phyloP scores from a whole-genome alignment of 768 basidiomycete genomes.

The Lactifluus piperatus region DNA sequence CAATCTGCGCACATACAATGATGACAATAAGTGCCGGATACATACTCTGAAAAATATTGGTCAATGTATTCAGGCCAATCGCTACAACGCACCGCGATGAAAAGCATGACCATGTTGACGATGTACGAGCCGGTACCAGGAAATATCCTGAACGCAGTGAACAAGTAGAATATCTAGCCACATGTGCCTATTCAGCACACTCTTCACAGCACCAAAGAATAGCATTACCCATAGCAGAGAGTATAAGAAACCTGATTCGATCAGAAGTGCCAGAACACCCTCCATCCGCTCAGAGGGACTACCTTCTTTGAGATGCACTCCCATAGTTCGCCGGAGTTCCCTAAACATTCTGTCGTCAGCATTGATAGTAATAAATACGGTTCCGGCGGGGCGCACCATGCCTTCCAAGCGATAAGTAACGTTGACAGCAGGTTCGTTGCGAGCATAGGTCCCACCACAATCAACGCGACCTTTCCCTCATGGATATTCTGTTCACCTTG shows the following conservation, averaged over 20 bases:
- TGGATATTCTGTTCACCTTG: background rate
- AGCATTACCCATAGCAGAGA: slow-evolving; percentile 11
- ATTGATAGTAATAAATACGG: background rate
- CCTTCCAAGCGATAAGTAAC: slow-evolving; percentile 13
- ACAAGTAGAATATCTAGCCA: slow-evolving; percentile 4
- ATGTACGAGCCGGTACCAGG: slow-evolving; percentile 9
- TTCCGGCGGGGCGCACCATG: slow-evolving; percentile 1
- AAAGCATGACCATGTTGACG: slow-evolving; percentile 10
- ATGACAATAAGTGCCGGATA: slow-evolving; percentile 11
- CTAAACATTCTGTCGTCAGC: background rate
- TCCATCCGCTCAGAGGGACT: slow-evolving; percentile 6
- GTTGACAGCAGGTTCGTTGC: slow-evolving; percentile 12
- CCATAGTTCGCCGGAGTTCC: slow-evolving; percentile 2
- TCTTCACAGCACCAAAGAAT: background rate
- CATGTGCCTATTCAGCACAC: background rate
- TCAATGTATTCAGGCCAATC: background rate
- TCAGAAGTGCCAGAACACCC: slow-evolving; percentile 7
- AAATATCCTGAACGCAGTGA: background rate
- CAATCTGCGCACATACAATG: slow-evolving; percentile 9
- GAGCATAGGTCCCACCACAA: slow-evolving; percentile 12
- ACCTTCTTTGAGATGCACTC: slow-evolving; percentile 2
- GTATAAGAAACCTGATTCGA: slow-evolving; percentile 13
- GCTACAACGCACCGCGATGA: background rate
- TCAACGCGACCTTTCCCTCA: slow-evolving; percentile 3
- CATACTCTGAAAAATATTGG: slow-evolving; percentile 1